A percentile compares a stretch with the other conserved stretches of the same genome.
phyloP scores from a whole-genome alignment of 2,329 filamentous ascomycete species.

The Cytospora leucostoma region DNA sequence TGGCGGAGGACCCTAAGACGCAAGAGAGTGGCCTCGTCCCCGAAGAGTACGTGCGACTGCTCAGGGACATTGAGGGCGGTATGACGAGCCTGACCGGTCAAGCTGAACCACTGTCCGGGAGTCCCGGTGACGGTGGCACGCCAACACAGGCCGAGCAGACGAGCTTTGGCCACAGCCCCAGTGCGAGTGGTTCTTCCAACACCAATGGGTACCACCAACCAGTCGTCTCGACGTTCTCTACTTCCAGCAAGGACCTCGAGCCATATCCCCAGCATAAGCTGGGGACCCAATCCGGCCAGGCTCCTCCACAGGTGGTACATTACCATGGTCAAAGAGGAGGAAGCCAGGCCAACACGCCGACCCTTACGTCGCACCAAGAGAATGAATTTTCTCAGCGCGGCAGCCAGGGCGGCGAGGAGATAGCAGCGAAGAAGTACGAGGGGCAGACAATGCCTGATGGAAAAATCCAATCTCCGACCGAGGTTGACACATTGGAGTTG shows the following conservation, averaged over 20 bases:
- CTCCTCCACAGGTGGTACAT: conserved; percentile 66
- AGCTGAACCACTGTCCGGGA: conserved; percentile 52
- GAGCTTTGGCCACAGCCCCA: conserved; percentile 49
- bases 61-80: conserved; percentile 91
- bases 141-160: conserved; percentile 63
- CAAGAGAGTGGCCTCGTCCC: conserved; percentile 93
- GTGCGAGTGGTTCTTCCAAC: conserved; percentile 41
- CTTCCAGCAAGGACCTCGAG: conserved; percentile 68
- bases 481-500: conserved; percentile 32
- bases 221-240: conserved; percentile 68
- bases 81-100: conserved; percentile 72
- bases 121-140: conserved; percentile 59
- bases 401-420: conserved; percentile 47
- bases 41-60: conserved; percentile 90
- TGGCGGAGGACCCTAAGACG: conserved; percentile 93
- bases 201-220: conserved; percentile 69
- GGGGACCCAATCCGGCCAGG: conserved; percentile 62
- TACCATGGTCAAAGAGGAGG: conserved; percentile 69
- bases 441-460: conserved; percentile 44
- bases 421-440: conserved; percentile 40
- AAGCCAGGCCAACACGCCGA: conserved; percentile 67
- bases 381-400: conserved; percentile 47
- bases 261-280: conserved; percentile 67
- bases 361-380: conserved; percentile 54
- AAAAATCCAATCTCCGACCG: conserved; percentile 37